Evolutionary conservation across 1,284 basidiomycete genomes (phyloP).

Genomic region (Boletellus sp.): DNA sequence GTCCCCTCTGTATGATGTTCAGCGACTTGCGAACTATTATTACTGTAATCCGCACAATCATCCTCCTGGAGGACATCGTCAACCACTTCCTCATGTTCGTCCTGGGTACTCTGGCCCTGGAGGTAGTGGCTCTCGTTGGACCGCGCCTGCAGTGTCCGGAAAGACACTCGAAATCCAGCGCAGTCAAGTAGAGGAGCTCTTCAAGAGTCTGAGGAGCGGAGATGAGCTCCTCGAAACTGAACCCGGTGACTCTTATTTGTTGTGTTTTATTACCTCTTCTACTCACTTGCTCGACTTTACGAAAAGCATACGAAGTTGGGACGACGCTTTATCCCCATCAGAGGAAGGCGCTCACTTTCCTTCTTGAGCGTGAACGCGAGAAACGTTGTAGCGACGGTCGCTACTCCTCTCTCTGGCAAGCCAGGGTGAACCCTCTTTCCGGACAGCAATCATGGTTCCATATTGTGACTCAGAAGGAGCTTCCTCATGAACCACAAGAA

Average conservation of each 20-base stretch:
- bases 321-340: constrained; percentile 96
- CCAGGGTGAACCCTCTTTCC: constrained; percentile 49
- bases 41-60: constrained; percentile 90
- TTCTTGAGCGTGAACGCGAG: constrained; percentile 90
- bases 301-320: constrained; percentile 72
- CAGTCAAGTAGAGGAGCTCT: constrained; percentile 91
- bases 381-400: constrained; percentile 48
- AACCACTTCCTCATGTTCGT: constrained; percentile 40
- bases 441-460: constrained; percentile 68
- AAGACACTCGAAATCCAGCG: constrained; percentile 90
- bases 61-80: constrained; percentile 62
- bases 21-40: constrained; percentile 60
- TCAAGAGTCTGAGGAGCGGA: constrained; percentile 83
- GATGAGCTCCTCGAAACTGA: constrained; percentile 86
- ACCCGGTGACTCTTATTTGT: constrained; percentile 54
- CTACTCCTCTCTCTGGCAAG: constrained; percentile 77
- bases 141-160: constrained; percentile 53
- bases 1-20: constrained; percentile 49
- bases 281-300: constrained; percentile 19
- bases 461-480: constrained; percentile 80
- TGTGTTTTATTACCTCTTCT: constrained; percentile 6
- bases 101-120: constrained; percentile 41
- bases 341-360: constrained; percentile 94
- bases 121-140: constrained; percentile 51
- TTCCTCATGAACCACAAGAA: constrained; percentile 65